These are phyloP conservation scores for Neocallimastix lanati DNA, from an alignment of 192 early-diverging fungal species.

Conservation along the genomic window DNA sequence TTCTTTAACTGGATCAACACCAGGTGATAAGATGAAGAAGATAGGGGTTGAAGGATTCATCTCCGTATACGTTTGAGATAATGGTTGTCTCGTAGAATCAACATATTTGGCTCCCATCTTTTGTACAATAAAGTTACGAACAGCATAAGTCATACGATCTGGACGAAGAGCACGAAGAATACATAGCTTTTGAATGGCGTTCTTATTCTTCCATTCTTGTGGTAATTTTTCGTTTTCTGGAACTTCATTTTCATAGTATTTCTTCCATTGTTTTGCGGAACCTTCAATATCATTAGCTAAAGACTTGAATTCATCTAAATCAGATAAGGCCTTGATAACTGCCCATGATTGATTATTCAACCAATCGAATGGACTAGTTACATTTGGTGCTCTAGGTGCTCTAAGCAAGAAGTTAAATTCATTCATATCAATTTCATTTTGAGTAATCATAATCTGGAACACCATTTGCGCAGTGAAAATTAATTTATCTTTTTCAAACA, in stretches of 20 bases:
- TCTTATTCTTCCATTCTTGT: constrained; percentile 52
- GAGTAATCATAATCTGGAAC: constrained; percentile 36
- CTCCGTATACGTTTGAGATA: constrained; percentile 29
- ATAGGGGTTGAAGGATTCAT: constrained; percentile 35
- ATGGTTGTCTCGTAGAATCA: constrained; percentile 26
- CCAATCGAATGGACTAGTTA: constrained; percentile 41
- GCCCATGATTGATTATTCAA: constrained; percentile 24
- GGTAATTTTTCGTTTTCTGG: constrained; percentile 49
- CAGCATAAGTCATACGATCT: constrained; percentile 45
- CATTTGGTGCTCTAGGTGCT: constrained; percentile 19
- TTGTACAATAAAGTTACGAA: constrained; percentile 27
- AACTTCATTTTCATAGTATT: constrained; percentile 43
- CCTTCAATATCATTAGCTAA: constrained; percentile 43
- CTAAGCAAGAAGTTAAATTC: constrained; percentile 44
- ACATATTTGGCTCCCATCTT: constrained; percentile 44
- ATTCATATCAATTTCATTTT: constrained; percentile 28
- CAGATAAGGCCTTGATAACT: constrained; percentile 37
- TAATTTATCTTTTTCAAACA: constrained; percentile 45
- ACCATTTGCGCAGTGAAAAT: constrained; percentile 46
- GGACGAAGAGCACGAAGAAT: constrained; percentile 39
- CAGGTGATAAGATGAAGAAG: constrained; percentile 48
- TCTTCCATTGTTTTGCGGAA: constrained; percentile 46
- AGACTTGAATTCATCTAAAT: constrained; percentile 31
- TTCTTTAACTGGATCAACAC: constrained; percentile 52
- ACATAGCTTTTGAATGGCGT: constrained; percentile 37